Evolutionary conservation across 1,139 yeast genomes (phyloP), one percentile per base, ranked within the genome.

Genomic region (Zygoascus hellenicus): DNA sequence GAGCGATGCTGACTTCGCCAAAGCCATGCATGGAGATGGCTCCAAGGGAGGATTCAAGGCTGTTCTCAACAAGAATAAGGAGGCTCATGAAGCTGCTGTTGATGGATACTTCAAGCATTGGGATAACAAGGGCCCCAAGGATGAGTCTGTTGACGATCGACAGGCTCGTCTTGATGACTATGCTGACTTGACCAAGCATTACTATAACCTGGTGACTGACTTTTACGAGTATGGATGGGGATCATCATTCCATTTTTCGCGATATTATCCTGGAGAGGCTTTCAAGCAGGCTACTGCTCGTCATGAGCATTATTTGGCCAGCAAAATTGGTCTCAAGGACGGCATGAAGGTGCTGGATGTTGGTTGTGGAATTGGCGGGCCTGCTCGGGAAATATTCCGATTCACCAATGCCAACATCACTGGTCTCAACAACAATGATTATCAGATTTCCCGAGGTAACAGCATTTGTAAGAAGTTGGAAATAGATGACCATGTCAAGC

Each of bases 331-430:
- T 53, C 72, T 92, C 61, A 67, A 75, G 60, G 86, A 82, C 60
- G 77, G 79, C 59, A 86, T 85, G 89, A 81, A 80, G 63, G 98
- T 94, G 26, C 78, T 92, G 61, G 98, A 94, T 67, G 98, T 92
- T 51, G 98, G 98, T 45, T 94, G 98, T 74, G 98, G 98, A 76
- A 96, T 92, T 60, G 98, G 98, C 65, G 98, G 98, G 38, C 98
- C 98, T 60, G 97, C 96, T 33, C 83, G 97, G 69, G 96, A 92
- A 72, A 92, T 92, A 64, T 77, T 84, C 54, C 79, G 96, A 66
- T 92, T 92, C 72, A 83, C 97, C 48, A 90, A 84, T 60, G 85
- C 92, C 70, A 72, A 79, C 59, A 76, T 92, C 66, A 86, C 85
- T 57, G 98, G 98, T 44, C 77, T 92, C 62, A 92, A 92, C 75